phyloP scores from a whole-genome alignment of 2,329 filamentous ascomycete genomes.

The Calonectria pseudoreteaudii region DNA sequence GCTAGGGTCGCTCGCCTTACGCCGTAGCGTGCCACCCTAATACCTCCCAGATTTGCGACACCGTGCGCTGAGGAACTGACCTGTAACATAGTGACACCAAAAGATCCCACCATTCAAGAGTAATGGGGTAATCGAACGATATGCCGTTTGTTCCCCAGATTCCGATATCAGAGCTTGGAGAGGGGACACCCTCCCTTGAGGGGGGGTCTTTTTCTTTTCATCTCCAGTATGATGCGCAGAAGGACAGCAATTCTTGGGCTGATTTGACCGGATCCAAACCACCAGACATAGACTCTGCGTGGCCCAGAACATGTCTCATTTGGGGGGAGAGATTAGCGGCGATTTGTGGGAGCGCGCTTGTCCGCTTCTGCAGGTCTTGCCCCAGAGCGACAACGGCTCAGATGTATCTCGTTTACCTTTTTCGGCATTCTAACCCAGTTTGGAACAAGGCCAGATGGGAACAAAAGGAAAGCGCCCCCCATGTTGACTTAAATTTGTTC shows the following conservation, averaged over 20 bases:
- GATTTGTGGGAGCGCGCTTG: neutral
- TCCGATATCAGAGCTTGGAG: neutral
- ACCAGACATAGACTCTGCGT: neutral
- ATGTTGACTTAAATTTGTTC: neutral
- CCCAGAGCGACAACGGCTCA: neutral
- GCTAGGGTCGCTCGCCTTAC: neutral
- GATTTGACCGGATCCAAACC: neutral
- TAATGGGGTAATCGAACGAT: neutral
- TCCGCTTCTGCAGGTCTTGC: neutral
- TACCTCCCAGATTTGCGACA: neutral
- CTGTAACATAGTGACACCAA: neutral
- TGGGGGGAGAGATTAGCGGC: neutral
- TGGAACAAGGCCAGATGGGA: neutral
- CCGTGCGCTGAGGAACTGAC: neutral
- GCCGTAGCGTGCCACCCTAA: neutral
- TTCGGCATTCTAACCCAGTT: neutral
- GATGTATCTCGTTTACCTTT: conserved; percentile 8
- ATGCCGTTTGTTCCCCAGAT: neutral
- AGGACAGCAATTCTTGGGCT: neutral
- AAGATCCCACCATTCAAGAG: neutral
- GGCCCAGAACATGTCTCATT: neutral
- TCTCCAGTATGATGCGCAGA: conserved; percentile 12
- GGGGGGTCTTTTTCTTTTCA: neutral
- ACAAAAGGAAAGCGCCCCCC: neutral
- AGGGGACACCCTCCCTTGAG: neutral